These are phyloP conservation scores for Primulina huaijiensis DNA, from an alignment of 257 asterid genomes.

Conservation along the genomic window DNA sequence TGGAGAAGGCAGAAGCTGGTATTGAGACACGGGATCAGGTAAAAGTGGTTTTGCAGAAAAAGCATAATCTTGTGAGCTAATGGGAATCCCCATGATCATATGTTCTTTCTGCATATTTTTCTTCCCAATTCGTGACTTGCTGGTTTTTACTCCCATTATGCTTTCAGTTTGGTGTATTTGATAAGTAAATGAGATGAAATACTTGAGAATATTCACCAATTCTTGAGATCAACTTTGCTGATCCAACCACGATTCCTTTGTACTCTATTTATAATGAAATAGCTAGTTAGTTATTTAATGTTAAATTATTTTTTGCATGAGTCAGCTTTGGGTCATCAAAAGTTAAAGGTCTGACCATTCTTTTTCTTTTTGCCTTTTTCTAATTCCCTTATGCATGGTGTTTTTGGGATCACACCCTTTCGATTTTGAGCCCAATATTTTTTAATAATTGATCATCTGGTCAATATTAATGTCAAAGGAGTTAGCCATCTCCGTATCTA, in stretches of 20 bases:
- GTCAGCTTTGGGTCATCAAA: conserved; percentile 23
- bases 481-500: neutral
- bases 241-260: neutral
- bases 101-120: neutral
- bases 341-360: neutral
- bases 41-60: neutral
- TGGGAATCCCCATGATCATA: conserved; percentile 10
- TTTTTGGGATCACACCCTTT: neutral
- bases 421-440: neutral
- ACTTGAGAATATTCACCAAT: conserved; percentile 2
- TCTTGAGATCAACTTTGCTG: neutral
- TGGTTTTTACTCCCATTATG: neutral
- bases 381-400: neutral
- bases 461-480: neutral
- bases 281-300: neutral
- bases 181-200: conserved; percentile 2
- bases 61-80: conserved; percentile 1
- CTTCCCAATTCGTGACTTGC: neutral
- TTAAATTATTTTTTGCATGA: conserved; percentile 18
- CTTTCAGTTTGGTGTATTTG: neutral
- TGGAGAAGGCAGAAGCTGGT: neutral
- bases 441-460: neutral
- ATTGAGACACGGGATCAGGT: neutral
- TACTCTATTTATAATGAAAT: conserved; percentile 12
- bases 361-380: neutral